Evolutionary conservation across 1,284 basidiomycete genomes (phyloP).

Genomic region (Cutaneotrichosporon cavernicola): DNA sequence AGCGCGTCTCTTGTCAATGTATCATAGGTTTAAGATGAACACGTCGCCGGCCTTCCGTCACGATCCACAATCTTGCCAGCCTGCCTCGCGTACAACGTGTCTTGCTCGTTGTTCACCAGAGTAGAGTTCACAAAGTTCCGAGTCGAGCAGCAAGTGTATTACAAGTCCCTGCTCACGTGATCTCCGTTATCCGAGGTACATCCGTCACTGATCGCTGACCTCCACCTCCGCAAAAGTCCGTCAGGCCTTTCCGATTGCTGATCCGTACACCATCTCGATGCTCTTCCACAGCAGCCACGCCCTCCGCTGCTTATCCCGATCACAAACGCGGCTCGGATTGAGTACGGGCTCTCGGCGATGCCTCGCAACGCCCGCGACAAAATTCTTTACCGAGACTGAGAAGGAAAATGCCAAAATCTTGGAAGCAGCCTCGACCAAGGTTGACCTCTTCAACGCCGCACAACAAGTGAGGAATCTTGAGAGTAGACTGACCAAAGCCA

Average conservation of each 20-base stretch:
- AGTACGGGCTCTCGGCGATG: neutral
- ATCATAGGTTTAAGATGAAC: too few species aligned
- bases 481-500: slow-evolving; percentile 13
- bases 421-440: slow-evolving; percentile 18
- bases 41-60: too few species aligned
- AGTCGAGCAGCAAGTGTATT: too few species aligned
- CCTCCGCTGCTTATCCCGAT: neutral
- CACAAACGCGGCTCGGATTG: neutral
- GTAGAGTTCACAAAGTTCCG: too few species aligned
- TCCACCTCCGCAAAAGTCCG: slow-evolving; percentile 9
- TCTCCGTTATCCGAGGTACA: neutral
- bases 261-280: neutral
- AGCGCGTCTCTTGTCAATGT: too few species aligned
- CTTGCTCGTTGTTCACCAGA: too few species aligned
- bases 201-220: neutral
- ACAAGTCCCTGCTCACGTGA: neutral
- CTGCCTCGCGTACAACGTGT: too few species aligned
- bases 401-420: slow-evolving; percentile 17
- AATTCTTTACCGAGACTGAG: slow-evolving; percentile 19
- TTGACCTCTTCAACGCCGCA: slow-evolving; percentile 14
- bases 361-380: neutral
- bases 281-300: slow-evolving; percentile 2
- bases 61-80: too few species aligned
- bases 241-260: neutral
- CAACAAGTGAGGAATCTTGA: slow-evolving; percentile 8